Evolutionary conservation across 495 filamentous ascomycete species (phyloP).

Genomic region (Terfezia claveryi): DNA sequence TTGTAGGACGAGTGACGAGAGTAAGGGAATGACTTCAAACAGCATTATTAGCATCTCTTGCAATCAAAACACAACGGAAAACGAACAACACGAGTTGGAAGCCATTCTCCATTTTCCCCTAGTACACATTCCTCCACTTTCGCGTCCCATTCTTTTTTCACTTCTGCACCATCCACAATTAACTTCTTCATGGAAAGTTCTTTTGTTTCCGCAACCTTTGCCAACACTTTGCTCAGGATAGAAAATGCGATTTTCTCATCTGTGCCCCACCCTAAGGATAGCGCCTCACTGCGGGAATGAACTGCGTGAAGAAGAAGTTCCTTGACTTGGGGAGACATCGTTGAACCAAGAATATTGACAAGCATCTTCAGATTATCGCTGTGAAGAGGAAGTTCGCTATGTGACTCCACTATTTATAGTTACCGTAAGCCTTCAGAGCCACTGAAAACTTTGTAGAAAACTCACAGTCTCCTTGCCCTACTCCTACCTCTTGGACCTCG

Average conservation of each 20-base stretch:
- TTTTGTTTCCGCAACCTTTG: background rate
- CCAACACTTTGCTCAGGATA: constrained; percentile 4
- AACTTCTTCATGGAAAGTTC: background rate
- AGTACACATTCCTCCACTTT: constrained; percentile 1
- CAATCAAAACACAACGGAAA: background rate
- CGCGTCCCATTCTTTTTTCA: background rate
- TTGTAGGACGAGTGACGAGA: constrained; percentile 74
- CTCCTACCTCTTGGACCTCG: constrained; percentile 48
- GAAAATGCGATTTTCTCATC: constrained; percentile 3
- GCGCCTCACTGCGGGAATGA: constrained; percentile 10
- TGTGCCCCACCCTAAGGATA: constrained; percentile 5
- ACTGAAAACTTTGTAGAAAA: background rate
- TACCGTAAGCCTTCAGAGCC: background rate
- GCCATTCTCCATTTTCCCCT: constrained; percentile 7
- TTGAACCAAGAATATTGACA: constrained; percentile 7
- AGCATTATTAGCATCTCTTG: background rate
- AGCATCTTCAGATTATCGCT: constrained; percentile 12
- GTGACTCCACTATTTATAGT: constrained; percentile 6
- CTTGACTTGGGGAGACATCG: constrained; percentile 2
- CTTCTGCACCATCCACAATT: background rate
- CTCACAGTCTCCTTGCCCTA: constrained; percentile 42
- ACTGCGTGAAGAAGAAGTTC: constrained; percentile 8
- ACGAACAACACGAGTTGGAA: constrained; percentile 2
- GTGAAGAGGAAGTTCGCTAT: constrained; percentile 13
- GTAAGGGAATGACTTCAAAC: constrained; percentile 44